A percentile compares a stretch with the other conserved stretches of the same genome.
Conservation (phyloP, 2,329 filamentous ascomycete species). For the Epichloe aotearoae region DNA sequence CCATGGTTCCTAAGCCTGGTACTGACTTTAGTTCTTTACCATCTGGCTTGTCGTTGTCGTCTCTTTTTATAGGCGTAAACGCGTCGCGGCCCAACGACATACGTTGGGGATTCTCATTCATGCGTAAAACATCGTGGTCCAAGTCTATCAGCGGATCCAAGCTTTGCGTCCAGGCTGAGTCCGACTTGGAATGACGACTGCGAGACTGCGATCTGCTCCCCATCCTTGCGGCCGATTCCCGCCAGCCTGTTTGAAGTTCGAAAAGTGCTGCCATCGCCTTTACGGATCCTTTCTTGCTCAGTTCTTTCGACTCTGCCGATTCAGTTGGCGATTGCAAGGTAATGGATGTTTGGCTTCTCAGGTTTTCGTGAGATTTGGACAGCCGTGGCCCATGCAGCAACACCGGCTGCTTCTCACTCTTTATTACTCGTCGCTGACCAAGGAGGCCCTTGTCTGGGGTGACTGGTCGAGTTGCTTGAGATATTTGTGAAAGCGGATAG, state of each 20-base stretch:
- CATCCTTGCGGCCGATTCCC: neutral
- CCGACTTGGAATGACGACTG: slow-evolving; percentile 4
- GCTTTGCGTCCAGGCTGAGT: slow-evolving; percentile 2
- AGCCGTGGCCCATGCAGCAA: slow-evolving; percentile 5
- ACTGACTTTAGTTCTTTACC: slow-evolving; percentile 9
- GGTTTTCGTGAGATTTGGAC: slow-evolving; percentile 7
- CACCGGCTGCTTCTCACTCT: slow-evolving; percentile 1
- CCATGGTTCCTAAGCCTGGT: slow-evolving; percentile 25
- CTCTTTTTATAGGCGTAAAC: neutral
- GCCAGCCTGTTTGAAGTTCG: slow-evolving; percentile 20
- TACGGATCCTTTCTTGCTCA: slow-evolving; percentile 22
- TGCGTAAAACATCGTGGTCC: neutral
- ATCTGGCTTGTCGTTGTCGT: neutral
- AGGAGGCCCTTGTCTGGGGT: neutral
- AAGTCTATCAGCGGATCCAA: neutral
- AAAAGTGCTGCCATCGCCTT: slow-evolving; percentile 40
- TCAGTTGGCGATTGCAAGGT: slow-evolving; percentile 1
- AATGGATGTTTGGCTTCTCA: slow-evolving; percentile 3
- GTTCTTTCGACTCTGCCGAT: slow-evolving; percentile 9
- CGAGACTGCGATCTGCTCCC: neutral
- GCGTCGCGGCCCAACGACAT: neutral
- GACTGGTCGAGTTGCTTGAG: neutral
- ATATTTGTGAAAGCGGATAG: slow-evolving; percentile 8
- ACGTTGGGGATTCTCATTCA: neutral
- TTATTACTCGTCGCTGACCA: neutral